Percentiles rank a stretch among this genome's conserved stretches.
Conservation (phyloP, 495 filamentous ascomycete genomes). For the Penicillium subrubescens region DNA sequence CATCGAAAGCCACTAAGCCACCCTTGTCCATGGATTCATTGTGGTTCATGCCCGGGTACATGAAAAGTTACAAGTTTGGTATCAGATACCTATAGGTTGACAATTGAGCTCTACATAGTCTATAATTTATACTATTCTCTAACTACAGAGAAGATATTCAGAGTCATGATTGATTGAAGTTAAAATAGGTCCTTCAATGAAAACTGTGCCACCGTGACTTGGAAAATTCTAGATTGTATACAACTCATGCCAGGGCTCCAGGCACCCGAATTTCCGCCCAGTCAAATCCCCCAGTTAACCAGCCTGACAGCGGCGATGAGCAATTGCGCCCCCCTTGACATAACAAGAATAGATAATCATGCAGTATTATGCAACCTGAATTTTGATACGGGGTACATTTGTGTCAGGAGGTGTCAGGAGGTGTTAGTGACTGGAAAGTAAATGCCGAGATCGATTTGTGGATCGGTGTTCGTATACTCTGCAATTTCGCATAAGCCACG, state of each 20-base stretch:
- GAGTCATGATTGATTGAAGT: background rate
- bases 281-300: background rate
- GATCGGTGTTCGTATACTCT: background rate
- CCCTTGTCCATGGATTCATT: background rate
- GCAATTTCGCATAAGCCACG: background rate
- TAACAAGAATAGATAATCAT: background rate
- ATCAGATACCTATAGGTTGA: background rate
- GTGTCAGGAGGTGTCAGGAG: background rate
- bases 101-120: background rate
- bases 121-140: background rate
- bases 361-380: background rate
- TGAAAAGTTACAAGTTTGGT: background rate
- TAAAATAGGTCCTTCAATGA: background rate
- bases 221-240: background rate
- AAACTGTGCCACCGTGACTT: background rate
- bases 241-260: background rate
- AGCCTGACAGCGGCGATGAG: background rate
- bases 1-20: slow-evolving; percentile 8
- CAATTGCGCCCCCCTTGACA: slow-evolving; percentile 1
- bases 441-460: background rate
- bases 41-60: background rate
- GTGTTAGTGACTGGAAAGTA: background rate
- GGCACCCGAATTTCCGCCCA: slow-evolving; percentile 10
- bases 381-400: background rate
- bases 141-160: background rate